Percentiles rank a stretch among this genome's conserved stretches.
Conservation (phyloP, 768 basidiomycete genomes). For the Hygrophorus pudorinus region DNA sequence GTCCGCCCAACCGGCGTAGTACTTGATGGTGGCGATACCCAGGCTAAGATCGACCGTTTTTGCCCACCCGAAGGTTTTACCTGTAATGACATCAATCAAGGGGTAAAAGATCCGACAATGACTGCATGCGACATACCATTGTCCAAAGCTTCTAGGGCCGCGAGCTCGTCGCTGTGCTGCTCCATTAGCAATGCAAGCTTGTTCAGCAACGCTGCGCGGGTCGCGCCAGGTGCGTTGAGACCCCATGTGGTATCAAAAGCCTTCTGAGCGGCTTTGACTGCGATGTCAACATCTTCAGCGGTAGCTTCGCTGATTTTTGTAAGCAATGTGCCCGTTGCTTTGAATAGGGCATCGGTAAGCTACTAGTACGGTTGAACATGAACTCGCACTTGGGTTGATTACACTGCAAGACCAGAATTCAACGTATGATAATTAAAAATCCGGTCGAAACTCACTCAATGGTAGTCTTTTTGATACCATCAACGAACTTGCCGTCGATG, state of each 20-base stretch:
- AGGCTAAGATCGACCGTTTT: conserved; percentile 36
- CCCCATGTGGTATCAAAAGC: conserved; percentile 58
- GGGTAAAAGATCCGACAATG: neutral
- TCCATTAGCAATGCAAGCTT: conserved; percentile 54
- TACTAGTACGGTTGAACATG: neutral
- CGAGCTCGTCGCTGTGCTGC: conserved; percentile 41
- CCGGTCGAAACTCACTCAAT: conserved; percentile 14
- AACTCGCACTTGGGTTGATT: conserved; percentile 36
- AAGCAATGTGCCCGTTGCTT: conserved; percentile 43
- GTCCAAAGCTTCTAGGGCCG: conserved; percentile 59
- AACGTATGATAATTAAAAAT: neutral
- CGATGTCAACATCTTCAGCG: conserved; percentile 52
- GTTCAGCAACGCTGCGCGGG: conserved; percentile 40
- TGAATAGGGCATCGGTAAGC: neutral
- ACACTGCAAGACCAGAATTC: conserved; percentile 31
- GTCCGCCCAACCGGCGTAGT: conserved; percentile 54
- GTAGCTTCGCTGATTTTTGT: conserved; percentile 44
- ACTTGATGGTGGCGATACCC: conserved; percentile 28
- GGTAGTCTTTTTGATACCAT: conserved; percentile 39
- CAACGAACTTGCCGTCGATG: conserved; percentile 61
- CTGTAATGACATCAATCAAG: conserved; percentile 14
- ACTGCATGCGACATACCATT: conserved; percentile 32
- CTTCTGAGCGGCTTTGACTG: conserved; percentile 50
- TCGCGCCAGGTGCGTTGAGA: conserved; percentile 33
- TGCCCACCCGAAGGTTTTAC: conserved; percentile 43